Percentiles rank a stretch among this genome's conserved stretches.
These are phyloP conservation scores for Podaxis sp. DNA, from an alignment of 768 basidiomycete genomes.

Conservation along the genomic window DNA sequence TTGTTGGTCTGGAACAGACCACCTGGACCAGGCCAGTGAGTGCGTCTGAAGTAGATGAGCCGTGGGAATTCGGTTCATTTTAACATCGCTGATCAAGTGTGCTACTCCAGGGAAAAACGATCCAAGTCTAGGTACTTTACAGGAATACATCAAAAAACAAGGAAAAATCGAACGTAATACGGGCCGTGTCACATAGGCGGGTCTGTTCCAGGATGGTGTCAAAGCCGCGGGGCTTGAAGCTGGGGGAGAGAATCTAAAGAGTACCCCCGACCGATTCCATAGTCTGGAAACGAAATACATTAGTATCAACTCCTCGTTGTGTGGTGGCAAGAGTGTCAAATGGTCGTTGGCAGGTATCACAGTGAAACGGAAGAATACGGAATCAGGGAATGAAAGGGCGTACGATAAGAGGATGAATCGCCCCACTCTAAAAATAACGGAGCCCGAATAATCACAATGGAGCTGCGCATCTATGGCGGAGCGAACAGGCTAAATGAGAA, in stretches of 20 bases:
- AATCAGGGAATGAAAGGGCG: background rate
- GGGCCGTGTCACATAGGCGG: background rate
- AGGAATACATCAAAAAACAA: background rate
- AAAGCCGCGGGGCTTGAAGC: background rate
- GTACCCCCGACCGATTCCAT: constrained; percentile 26
- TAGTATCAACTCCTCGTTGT: background rate
- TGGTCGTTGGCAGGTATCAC: background rate
- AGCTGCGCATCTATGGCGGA: background rate
- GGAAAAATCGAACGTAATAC: background rate
- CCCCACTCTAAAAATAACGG: background rate
- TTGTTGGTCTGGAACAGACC: background rate
- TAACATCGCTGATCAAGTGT: background rate
- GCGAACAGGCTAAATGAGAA: background rate
- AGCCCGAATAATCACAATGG: background rate
- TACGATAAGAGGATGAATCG: background rate
- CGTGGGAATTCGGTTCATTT: background rate
- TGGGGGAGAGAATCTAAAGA: constrained; percentile 8
- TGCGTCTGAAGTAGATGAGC: background rate
- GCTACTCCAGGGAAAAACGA: background rate
- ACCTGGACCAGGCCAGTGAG: background rate
- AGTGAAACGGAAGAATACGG: background rate
- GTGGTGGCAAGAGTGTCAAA: background rate
- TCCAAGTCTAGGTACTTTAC: background rate
- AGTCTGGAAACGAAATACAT: constrained; percentile 14
- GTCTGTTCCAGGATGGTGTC: background rate